Evolutionary conservation across 805 yeast species (phyloP), one percentile per base, ranked within the genome.

Genomic region (Wickerhamomyces silvicola): DNA sequence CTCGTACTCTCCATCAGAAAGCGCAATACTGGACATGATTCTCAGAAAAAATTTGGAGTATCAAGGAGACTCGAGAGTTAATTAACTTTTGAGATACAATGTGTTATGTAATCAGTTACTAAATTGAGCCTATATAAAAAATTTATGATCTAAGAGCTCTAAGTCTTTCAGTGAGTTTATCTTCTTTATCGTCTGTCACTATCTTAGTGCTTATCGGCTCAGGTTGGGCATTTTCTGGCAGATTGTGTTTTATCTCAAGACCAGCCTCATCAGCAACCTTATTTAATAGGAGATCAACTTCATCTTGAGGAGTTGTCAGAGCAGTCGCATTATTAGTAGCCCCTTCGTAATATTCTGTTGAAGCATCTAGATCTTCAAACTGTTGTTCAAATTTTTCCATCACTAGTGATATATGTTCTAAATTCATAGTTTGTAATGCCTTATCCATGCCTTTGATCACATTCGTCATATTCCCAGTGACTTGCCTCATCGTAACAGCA

Each of bases 231-330:
- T 65, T 66, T 18, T 64, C 58, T 11, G 63, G 68, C 41, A 94
- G 74, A 31, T 85, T 81, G 48, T 88, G 97, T 48, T 80, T 79
- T 65, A 88, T 68, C 54, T 92, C 97, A 26, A 92, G 66, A 3
- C 98, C 99, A 1, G 96, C 97, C 54, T 90, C 97, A 54, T 90
- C 97, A 0, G 97, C 97, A 11, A 92, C 88, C 56, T 84, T 86
- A 51, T 70, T 86, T 83, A 90, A 72, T 52, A 90, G 65, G 38
- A 81, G 72, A 52, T 92, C 97, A 22, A 90, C 98, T 42, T 88
- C 92, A 36, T 90, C 97, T 55, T 86, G 95, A 6, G 97, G 97
- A 5, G 95, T 88, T 22, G 82, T 72, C 32, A 83, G 70, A 0
- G 96, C 96, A 48, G 84, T 86, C 33, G 92, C 85, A 36, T 79